phyloP scores from a whole-genome alignment of 2,329 filamentous ascomycete species.

The Beauveria bassiana region DNA sequence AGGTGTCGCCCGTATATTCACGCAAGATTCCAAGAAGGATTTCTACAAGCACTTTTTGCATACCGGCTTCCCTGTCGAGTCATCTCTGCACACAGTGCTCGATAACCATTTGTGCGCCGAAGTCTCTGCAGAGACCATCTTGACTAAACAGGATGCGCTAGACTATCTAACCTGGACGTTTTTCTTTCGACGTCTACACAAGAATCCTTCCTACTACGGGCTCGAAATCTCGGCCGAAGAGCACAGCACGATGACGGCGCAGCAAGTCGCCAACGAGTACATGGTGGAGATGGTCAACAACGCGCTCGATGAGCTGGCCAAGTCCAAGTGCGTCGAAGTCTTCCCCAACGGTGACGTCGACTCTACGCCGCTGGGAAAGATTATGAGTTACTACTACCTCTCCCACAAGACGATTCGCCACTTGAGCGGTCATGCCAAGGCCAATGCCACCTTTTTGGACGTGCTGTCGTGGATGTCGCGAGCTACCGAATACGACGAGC shows the following conservation, averaged over 20 bases:
- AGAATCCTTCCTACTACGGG: constrained; percentile 97
- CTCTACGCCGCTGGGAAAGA: constrained; percentile 85
- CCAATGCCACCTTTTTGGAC: constrained; percentile 69
- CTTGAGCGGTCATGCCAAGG: constrained; percentile 68
- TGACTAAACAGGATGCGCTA: constrained; percentile 91
- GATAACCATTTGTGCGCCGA: constrained; percentile 97
- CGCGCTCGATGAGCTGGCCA: constrained; percentile 71
- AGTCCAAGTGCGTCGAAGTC: constrained; percentile 76
- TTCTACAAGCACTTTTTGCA: constrained; percentile 99
- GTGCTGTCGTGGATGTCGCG: constrained; percentile 87
- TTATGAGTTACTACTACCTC: constrained; percentile 99
- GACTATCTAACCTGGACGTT: constrained; percentile 99
- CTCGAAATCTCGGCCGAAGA: constrained; percentile 89
- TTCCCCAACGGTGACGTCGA: constrained; percentile 85
- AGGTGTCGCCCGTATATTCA: constrained; percentile 94
- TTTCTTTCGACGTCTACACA: constrained; percentile 94
- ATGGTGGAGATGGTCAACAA: constrained; percentile 90
- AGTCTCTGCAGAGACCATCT: constrained; percentile 84
- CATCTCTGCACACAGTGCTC: constrained; percentile 87
- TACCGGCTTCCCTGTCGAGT: constrained; percentile 95
- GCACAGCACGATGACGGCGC: constrained; percentile 78
- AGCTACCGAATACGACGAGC: constrained; percentile 93
- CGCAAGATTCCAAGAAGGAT: constrained; percentile 93
- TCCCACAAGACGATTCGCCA: constrained; percentile 91
- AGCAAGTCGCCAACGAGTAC: constrained; percentile 83